Evolutionary conservation across 2,329 filamentous ascomycete genomes (phyloP).

Genomic region (Fusarium sp.): DNA sequence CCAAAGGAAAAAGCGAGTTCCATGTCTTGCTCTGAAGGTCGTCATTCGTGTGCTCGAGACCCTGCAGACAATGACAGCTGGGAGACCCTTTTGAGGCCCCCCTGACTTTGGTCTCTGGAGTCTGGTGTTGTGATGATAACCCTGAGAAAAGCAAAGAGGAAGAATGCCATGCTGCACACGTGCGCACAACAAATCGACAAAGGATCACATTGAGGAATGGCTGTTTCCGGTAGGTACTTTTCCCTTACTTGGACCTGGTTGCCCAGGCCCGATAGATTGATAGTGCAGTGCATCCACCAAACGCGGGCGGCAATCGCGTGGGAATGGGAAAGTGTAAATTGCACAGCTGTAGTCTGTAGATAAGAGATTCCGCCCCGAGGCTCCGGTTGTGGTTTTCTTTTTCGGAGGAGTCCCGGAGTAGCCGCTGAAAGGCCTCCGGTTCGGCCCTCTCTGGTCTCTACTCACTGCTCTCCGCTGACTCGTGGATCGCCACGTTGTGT

Average conservation of each 20-base stretch:
- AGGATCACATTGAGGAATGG: slow-evolving; percentile 7
- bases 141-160: slow-evolving; percentile 2
- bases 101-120: slow-evolving; percentile 30
- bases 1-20: slow-evolving; percentile 26
- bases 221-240: slow-evolving; percentile 20
- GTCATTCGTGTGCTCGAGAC: slow-evolving; percentile 33
- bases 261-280: no score
- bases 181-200: slow-evolving; percentile 26
- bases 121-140: slow-evolving; percentile 22
- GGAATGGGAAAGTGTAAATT: slow-evolving; percentile 16
- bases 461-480: slow-evolving; percentile 31
- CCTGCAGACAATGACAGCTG: slow-evolving; percentile 38
- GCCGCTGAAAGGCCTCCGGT: slow-evolving; percentile 35
- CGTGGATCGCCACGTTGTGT: slow-evolving; percentile 18
- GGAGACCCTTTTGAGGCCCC: slow-evolving; percentile 18
- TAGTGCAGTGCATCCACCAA: no score
- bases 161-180: slow-evolving; percentile 22
- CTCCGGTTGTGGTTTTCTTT: slow-evolving; percentile 6
- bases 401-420: slow-evolving; percentile 37
- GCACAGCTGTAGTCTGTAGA: slow-evolving; percentile 9
- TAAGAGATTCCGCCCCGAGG: slow-evolving; percentile 39
- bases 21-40: slow-evolving; percentile 29
- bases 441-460: slow-evolving; percentile 13
- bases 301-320: slow-evolving; percentile 18
- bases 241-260: not conserved